phyloP scores from a whole-genome alignment of 805 yeast genomes.

The Sugiyamaella valdiviana region DNA sequence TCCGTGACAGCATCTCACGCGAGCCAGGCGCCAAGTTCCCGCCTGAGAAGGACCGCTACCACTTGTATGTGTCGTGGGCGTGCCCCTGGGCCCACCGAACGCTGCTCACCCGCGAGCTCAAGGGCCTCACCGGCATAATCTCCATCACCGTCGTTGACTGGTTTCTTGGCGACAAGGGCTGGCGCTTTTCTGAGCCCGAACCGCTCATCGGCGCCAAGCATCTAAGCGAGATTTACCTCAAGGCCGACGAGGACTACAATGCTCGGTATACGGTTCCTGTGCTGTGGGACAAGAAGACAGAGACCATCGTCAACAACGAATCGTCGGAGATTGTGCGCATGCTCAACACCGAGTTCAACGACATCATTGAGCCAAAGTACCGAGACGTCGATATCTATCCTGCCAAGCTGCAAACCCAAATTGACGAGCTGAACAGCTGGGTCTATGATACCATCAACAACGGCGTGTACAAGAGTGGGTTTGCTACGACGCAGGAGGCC shows the following conservation, averaged over 20 bases:
- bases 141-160: conserved; percentile 75
- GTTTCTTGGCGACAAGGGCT: conserved; percentile 81
- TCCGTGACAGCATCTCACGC: conserved; percentile 58
- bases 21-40: conserved; percentile 54
- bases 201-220: conserved; percentile 53
- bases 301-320: conserved; percentile 87
- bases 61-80: conserved; percentile 77
- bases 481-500: conserved; percentile 75
- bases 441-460: conserved; percentile 80
- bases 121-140: conserved; percentile 55
- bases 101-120: conserved; percentile 62
- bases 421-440: conserved; percentile 77
- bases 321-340: conserved; percentile 84
- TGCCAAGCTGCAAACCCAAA: conserved; percentile 41
- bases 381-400: conserved; percentile 62
- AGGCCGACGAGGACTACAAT: conserved; percentile 64
- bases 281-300: conserved; percentile 78
- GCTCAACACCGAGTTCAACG: conserved; percentile 65
- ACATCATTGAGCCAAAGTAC: conserved; percentile 38
- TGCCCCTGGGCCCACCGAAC: conserved; percentile 98
- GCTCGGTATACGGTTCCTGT: conserved; percentile 93
- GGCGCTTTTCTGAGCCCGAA: conserved; percentile 65
- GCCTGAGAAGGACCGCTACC: conserved; percentile 78
- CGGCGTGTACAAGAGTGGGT: conserved; percentile 91
- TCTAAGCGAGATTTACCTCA: conserved; percentile 65